A percentile compares a stretch with the other conserved stretches of the same genome.
Conservation (phyloP, 108 stramenopile species). For the Pseudonitzschia delicatissima region DNA sequence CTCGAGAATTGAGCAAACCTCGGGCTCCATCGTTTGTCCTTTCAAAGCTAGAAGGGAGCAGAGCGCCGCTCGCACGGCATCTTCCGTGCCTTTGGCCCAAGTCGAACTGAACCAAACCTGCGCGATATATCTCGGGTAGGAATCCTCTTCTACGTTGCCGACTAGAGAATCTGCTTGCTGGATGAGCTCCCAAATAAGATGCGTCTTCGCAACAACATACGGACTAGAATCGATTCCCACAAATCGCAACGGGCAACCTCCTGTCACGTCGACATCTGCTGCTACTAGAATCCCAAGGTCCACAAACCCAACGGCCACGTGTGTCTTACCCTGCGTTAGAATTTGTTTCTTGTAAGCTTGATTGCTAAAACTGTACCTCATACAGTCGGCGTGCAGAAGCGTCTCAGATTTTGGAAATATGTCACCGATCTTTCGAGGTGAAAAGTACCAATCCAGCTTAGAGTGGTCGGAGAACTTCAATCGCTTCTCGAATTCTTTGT, state of each 20-base stretch:
- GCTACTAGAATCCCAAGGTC: slow-evolving; percentile 31
- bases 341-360: slow-evolving; percentile 16
- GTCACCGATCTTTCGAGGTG: neutral
- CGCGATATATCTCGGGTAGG: slow-evolving; percentile 6
- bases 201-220: slow-evolving; percentile 31
- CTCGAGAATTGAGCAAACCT: slow-evolving; percentile 11
- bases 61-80: slow-evolving; percentile 14
- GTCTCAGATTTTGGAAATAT: neutral
- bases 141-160: neutral
- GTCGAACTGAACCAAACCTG: slow-evolving; percentile 40
- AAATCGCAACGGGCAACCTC: slow-evolving; percentile 17
- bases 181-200: slow-evolving; percentile 30
- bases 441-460: neutral
- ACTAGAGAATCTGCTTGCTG: neutral
- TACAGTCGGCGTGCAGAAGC: neutral
- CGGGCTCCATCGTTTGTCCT: neutral
- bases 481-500: slow-evolving; percentile 21
- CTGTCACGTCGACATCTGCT: neutral
- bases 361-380: slow-evolving; percentile 25
- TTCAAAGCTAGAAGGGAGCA: slow-evolving; percentile 3
- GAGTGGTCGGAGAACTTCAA: neutral
- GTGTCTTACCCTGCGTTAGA: slow-evolving; percentile 22
- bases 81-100: slow-evolving; percentile 14
- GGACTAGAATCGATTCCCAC: slow-evolving; percentile 27
- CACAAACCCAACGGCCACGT: slow-evolving; percentile 39